Evolutionary conservation across 208 protist genomes (phyloP).

Genomic region (Cochliopodium minus): DNA sequence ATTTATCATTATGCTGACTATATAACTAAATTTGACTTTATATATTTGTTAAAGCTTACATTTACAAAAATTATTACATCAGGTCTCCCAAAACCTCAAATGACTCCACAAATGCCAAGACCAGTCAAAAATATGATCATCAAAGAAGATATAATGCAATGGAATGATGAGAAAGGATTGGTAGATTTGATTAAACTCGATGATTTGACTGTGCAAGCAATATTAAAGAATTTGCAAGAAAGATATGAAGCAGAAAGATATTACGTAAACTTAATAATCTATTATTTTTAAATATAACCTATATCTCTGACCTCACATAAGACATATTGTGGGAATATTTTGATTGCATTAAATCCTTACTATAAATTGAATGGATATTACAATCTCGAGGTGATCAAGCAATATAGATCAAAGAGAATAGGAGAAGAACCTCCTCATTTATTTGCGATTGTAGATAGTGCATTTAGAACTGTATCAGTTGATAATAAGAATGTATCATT

Average conservation of each 20-base stretch:
- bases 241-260: constrained; percentile 28
- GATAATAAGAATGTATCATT: constrained; percentile 39
- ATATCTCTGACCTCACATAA: too few relatives aligned
- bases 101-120: too few relatives aligned
- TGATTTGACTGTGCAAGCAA: constrained; percentile 22
- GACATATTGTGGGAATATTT: background rate
- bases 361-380: background rate
- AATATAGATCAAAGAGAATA: background rate
- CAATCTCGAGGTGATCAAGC: background rate
- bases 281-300: too few relatives aligned
- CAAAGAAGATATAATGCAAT: too few relatives aligned
- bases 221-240: constrained; percentile 23
- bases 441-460: constrained; percentile 43
- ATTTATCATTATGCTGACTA: too few relatives aligned
- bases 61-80: too few relatives aligned
- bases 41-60: too few relatives aligned
- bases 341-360: constrained; percentile 1
- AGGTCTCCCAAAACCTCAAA: too few relatives aligned
- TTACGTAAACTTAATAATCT: too few relatives aligned
- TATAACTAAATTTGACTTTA: too few relatives aligned
- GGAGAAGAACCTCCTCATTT: background rate
- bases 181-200: constrained; percentile 10
- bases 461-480: constrained; percentile 46
- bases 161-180: too few relatives aligned
- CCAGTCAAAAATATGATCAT: too few relatives aligned